These are phyloP conservation scores for Rhodocollybia butyracea DNA, from an alignment of 768 basidiomycete species.

Conservation along the genomic window DNA sequence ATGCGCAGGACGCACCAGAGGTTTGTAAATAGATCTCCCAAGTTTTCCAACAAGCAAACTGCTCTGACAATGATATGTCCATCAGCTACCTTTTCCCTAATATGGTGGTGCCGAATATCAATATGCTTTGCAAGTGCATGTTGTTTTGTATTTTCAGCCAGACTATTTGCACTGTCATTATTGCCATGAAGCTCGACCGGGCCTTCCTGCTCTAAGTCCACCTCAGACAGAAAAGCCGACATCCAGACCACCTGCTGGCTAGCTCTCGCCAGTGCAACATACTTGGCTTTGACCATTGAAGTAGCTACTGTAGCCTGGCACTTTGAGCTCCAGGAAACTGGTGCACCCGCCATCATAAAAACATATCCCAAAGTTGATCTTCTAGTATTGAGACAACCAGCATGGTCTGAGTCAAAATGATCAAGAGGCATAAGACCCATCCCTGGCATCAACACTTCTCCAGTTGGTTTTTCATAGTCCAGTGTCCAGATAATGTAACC, in stretches of 20 bases:
- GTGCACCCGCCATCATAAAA: conserved; percentile 20
- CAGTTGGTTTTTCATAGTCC: conserved; percentile 19
- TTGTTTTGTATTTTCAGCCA: not conserved
- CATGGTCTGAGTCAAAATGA: conserved; percentile 25
- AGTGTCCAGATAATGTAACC: conserved; percentile 28
- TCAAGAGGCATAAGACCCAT: not conserved
- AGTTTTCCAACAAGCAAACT: not conserved
- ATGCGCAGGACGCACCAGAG: too few relatives aligned
- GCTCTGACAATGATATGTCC: not conserved
- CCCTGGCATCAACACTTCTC: not conserved
- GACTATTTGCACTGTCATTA: conserved; percentile 17
- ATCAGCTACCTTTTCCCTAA: conserved; percentile 10
- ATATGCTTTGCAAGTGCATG: not conserved
- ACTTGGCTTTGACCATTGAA: too few relatives aligned
- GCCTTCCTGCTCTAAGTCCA: not conserved
- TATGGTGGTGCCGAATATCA: conserved; percentile 9
- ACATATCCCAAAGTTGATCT: conserved; percentile 24
- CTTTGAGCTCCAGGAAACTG: conserved; percentile 27
- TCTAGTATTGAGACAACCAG: conserved; percentile 18
- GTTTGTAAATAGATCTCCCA: too few relatives aligned
- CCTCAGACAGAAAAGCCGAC: too few relatives aligned
- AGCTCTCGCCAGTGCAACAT: not conserved
- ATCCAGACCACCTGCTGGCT: not conserved
- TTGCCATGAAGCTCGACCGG: conserved; percentile 13
- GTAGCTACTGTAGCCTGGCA: conserved; percentile 26